phyloP scores from a whole-genome alignment of 805 yeast species.

The Komagataella pastoris region DNA sequence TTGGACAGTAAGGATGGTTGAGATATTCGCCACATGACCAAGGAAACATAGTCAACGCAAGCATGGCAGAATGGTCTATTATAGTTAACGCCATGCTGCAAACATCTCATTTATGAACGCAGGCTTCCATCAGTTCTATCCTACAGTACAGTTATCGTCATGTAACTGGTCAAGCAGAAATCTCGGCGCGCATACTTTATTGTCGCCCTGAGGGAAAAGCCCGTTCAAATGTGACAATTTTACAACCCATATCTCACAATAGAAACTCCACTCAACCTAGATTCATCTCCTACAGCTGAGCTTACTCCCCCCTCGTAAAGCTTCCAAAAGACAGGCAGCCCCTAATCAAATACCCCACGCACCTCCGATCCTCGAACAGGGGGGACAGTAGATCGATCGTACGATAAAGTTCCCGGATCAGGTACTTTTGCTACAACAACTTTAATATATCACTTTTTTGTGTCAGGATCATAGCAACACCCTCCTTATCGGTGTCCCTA shows the following conservation, averaged over 20 bases:
- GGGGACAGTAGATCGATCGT: neutral
- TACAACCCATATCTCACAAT: neutral
- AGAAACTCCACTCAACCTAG: neutral
- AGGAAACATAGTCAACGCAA: neutral
- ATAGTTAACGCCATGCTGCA: neutral
- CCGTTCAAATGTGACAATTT: neutral
- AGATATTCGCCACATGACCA: neutral
- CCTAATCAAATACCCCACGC: neutral
- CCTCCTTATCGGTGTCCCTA: neutral
- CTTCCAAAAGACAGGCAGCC: neutral
- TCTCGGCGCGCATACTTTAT: neutral
- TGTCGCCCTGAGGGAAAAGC: neutral
- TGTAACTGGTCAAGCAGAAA: neutral
- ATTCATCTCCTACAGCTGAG: too few relatives aligned
- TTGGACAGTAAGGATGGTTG: neutral
- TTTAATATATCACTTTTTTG: neutral
- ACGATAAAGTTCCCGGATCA: neutral
- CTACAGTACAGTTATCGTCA: neutral
- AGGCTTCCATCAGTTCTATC: neutral
- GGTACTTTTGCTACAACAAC: neutral
- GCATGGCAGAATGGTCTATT: neutral
- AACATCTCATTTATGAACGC: neutral
- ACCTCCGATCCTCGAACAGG: neutral
- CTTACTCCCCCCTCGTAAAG: too few relatives aligned
- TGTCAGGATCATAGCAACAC: neutral